Evolutionary conservation across 208 protist species (phyloP).

Genomic region (Acanthamoeba healyi): DNA sequence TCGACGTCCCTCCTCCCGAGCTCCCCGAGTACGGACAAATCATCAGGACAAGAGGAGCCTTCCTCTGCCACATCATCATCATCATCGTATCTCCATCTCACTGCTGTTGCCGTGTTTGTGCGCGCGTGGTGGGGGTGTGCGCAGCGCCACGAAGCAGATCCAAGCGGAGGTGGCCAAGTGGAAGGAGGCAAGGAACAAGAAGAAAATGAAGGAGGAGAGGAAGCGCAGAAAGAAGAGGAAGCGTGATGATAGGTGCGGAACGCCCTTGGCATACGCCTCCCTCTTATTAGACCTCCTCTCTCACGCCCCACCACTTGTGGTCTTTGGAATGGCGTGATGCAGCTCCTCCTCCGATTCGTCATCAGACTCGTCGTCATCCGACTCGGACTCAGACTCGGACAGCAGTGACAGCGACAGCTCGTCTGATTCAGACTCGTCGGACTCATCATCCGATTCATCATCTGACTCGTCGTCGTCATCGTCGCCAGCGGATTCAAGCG

Average conservation of each 20-base stretch:
- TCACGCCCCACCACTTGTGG: neutral
- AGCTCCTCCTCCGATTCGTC: neutral
- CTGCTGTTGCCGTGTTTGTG: neutral
- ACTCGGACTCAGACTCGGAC: neutral
- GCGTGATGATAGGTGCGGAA: neutral
- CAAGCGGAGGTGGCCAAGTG: neutral
- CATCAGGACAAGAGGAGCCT: no score
- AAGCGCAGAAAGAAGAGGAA: neutral
- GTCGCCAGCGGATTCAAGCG: neutral
- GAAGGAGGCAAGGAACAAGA: neutral
- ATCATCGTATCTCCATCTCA: no score
- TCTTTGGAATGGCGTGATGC: neutral
- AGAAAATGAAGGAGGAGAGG: neutral
- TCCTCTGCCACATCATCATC: no score
- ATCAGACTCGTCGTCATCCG: neutral
- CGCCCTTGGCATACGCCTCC: neutral
- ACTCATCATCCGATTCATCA: neutral
- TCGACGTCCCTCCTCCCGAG: conserved; percentile 47
- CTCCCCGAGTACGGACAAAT: conserved; percentile 16
- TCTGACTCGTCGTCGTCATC: neutral
- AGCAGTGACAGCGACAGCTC: conserved; percentile 42
- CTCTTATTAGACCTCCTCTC: neutral
- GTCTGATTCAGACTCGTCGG: neutral
- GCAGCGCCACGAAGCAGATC: neutral
- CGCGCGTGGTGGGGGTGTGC: neutral